phyloP scores from a whole-genome alignment of 176 grass and related monocot species.

The Zoysia japonica region DNA sequence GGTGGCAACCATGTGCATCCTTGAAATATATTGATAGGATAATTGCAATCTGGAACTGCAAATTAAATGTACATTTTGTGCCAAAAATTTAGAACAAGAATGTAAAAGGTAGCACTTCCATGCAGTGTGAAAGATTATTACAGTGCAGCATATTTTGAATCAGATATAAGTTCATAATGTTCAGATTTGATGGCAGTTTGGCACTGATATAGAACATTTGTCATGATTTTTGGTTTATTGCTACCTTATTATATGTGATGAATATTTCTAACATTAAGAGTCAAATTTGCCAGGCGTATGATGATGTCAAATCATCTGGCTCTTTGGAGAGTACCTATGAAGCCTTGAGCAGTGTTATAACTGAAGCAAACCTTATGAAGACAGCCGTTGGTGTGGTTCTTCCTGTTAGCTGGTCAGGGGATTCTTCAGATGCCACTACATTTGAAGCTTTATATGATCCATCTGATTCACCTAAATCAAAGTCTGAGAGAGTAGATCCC shows the following conservation, averaged over 20 bases:
- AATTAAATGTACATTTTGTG: not conserved
- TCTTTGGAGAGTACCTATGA: conserved; percentile 55
- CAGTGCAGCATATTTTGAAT: not conserved
- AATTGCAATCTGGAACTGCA: not conserved
- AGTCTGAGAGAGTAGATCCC: conserved; percentile 52
- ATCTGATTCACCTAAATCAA: conserved; percentile 48
- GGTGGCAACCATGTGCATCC: not conserved
- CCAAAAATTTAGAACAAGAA: not conserved
- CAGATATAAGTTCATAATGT: not conserved
- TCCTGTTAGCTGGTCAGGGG: conserved; percentile 81
- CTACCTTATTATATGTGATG: not conserved
- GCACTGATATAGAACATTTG: not conserved
- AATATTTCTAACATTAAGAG: not conserved
- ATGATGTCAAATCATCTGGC: conserved; percentile 61
- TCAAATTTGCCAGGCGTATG: conserved; percentile 48
- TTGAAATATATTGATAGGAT: not conserved
- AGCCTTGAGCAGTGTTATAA: conserved; percentile 68
- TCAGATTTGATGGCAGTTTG: not conserved
- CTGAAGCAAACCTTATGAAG: conserved; percentile 79
- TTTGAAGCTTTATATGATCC: conserved; percentile 54
- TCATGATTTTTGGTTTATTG: not conserved
- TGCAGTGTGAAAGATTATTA: not conserved
- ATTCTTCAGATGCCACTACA: conserved; percentile 61
- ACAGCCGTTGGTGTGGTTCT: conserved; percentile 57
- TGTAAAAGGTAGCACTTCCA: not conserved